These are phyloP conservation scores for Catenaria anguillulae DNA, from an alignment of 371 early-diverging fungal species.

Conservation along the genomic window DNA sequence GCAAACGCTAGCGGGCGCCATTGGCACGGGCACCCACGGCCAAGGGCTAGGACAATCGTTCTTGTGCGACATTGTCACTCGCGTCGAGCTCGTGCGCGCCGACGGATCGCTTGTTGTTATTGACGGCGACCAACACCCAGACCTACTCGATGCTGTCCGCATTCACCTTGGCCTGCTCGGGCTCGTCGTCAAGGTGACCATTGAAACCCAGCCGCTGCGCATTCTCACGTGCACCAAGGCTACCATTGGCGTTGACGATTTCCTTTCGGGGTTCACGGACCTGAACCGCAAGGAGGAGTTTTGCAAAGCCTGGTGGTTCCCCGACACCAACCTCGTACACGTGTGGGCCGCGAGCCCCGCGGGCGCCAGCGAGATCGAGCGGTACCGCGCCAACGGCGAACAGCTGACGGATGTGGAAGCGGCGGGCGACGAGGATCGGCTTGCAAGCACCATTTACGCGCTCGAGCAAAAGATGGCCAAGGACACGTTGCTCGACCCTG, in stretches of 20 bases:
- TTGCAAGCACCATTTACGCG: background rate
- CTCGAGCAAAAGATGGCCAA: constrained; percentile 1
- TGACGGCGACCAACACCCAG: background rate
- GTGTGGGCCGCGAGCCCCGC: constrained; percentile 14
- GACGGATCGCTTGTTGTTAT: constrained; percentile 10
- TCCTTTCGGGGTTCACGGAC: constrained; percentile 7
- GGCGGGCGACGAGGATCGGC: background rate
- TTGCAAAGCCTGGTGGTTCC: constrained; percentile 20
- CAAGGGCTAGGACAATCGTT: constrained; percentile 13
- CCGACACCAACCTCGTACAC: constrained; percentile 17
- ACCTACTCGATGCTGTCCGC: constrained; percentile 12
- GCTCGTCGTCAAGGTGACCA: constrained; percentile 8
- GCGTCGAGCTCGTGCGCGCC: constrained; percentile 12
- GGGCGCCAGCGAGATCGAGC: background rate
- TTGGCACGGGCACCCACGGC: constrained; percentile 18
- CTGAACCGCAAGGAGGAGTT: constrained; percentile 12
- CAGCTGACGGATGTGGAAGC: background rate
- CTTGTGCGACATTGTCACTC: constrained; percentile 12
- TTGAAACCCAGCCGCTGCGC: constrained; percentile 11
- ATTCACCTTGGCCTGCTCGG: constrained; percentile 14
- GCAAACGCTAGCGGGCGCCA: constrained; percentile 17
- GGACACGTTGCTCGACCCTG: constrained; percentile 6
- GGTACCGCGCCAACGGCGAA: background rate
- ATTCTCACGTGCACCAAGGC: constrained; percentile 12
- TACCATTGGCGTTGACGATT: constrained; percentile 9